These are phyloP conservation scores for Emmonsia crescens DNA, from an alignment of 2,329 filamentous ascomycete genomes.

Conservation along the genomic window DNA sequence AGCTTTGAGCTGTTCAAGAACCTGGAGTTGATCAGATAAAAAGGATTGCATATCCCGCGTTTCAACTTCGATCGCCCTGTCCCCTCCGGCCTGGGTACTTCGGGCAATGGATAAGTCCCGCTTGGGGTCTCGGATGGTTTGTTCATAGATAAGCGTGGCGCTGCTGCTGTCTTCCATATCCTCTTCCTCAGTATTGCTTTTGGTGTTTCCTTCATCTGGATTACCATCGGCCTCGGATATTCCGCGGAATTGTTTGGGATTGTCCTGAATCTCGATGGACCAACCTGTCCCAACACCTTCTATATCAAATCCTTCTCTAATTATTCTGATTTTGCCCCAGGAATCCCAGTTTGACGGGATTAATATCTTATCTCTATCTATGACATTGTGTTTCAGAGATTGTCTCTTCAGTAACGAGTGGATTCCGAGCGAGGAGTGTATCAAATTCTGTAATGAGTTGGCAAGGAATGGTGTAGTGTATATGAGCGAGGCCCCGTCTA, in stretches of 20 bases:
- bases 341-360: slow-evolving; percentile 97
- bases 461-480: slow-evolving; percentile 69
- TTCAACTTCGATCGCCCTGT: slow-evolving; percentile 44
- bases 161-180: slow-evolving; percentile 37
- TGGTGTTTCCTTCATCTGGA: not conserved
- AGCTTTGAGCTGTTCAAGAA: slow-evolving; percentile 54
- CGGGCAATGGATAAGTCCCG: slow-evolving; percentile 49
- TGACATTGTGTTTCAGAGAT: slow-evolving; percentile 77
- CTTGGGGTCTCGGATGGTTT: slow-evolving; percentile 65
- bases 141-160: slow-evolving; percentile 64
- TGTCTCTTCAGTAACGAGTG: slow-evolving; percentile 70
- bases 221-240: slow-evolving; percentile 4
- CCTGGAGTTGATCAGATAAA: slow-evolving; percentile 60
- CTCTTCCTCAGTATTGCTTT: slow-evolving; percentile 11
- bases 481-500: slow-evolving; percentile 73
- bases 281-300: slow-evolving; percentile 76
- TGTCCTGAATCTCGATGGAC: slow-evolving; percentile 67
- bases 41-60: slow-evolving; percentile 70
- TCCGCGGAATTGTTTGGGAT: slow-evolving; percentile 23
- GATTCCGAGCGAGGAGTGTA: slow-evolving; percentile 79
- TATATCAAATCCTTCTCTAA: slow-evolving; percentile 84
- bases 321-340: slow-evolving; percentile 89
- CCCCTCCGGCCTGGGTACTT: slow-evolving; percentile 32
- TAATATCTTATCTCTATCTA: slow-evolving; percentile 86
- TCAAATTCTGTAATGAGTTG: slow-evolving; percentile 65